Evolutionary conservation across 2,329 filamentous ascomycete genomes (phyloP).

Genomic region (Rhexocercosporidium sp.): DNA sequence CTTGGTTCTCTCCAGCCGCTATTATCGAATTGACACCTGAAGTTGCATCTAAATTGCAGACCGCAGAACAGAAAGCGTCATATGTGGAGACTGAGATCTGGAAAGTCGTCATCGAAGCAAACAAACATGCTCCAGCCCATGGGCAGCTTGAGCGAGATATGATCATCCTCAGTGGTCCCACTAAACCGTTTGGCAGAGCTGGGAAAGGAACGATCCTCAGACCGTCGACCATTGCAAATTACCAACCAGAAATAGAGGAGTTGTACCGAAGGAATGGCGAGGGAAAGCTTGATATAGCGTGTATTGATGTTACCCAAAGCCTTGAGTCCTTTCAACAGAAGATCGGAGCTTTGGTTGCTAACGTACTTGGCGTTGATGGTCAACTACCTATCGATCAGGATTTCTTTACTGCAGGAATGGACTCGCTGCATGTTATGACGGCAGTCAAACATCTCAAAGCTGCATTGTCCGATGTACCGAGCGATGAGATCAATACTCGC

Average conservation of each 20-base stretch:
- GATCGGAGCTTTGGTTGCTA: neutral
- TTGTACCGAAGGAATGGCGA: constrained; percentile 40
- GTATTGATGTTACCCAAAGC: neutral
- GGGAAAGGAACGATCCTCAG: constrained; percentile 48
- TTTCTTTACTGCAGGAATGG: constrained; percentile 9
- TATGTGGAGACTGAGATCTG: constrained; percentile 32
- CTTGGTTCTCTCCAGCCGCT: constrained; percentile 43
- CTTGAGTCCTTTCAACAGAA: neutral
- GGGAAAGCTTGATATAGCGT: neutral
- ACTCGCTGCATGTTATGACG: constrained; percentile 13
- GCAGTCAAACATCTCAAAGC: constrained; percentile 1
- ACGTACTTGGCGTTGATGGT: neutral
- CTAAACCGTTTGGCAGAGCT: constrained; percentile 44
- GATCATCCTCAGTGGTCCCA: constrained; percentile 41
- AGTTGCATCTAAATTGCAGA: neutral
- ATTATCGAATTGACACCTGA: constrained; percentile 42
- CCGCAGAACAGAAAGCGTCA: neutral
- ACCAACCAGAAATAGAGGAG: constrained; percentile 41
- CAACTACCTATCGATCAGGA: neutral
- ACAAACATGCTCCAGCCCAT: constrained; percentile 39
- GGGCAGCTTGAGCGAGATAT: constrained; percentile 37
- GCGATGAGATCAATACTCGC: neutral
- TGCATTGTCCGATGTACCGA: neutral
- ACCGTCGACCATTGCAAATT: constrained; percentile 39
- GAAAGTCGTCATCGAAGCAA: constrained; percentile 42